Conservation (phyloP, 169 alveolate species). For the Plasmodium blacklocki region DNA sequence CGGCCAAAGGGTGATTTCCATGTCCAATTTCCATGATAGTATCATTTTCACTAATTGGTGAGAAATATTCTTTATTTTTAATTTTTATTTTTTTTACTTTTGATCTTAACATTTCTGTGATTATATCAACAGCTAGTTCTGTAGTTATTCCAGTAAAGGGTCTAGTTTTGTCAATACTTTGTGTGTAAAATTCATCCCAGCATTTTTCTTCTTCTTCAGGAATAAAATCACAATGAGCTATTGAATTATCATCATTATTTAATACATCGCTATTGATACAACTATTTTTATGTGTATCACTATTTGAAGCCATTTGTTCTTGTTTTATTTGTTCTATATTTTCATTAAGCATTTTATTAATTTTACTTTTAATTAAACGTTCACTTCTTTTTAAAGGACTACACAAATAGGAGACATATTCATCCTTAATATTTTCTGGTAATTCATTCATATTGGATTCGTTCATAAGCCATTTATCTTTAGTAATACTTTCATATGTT, state of each 20-base stretch:
- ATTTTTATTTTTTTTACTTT: conserved; percentile 33
- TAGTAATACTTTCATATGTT: no score
- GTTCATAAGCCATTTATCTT: conserved; percentile 57
- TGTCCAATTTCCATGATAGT: conserved; percentile 84
- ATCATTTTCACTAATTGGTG: conserved; percentile 71
- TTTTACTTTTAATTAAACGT: conserved; percentile 42
- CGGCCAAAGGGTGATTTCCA: conserved; percentile 85
- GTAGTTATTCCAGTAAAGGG: conserved; percentile 68
- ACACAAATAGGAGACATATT: conserved; percentile 53
- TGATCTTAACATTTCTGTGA: conserved; percentile 16
- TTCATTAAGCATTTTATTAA: conserved; percentile 60
- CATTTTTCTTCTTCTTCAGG: conserved; percentile 75
- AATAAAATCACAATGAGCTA: conserved; percentile 22
- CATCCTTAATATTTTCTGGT: conserved; percentile 55
- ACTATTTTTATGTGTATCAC: conserved; percentile 2
- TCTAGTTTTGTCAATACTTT: conserved; percentile 29
- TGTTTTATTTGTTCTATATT: conserved; percentile 18
- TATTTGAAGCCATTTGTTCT: background rate
- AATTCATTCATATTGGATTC: conserved; percentile 54
- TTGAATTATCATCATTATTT: background rate
- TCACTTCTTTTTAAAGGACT: conserved; percentile 70
- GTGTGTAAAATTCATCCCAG: conserved; percentile 72
- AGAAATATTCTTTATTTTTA: conserved; percentile 36
- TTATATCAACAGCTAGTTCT: conserved; percentile 72
- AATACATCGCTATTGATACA: background rate